Evolutionary conservation across 2,329 filamentous ascomycete species (phyloP), one percentile per base, ranked within the genome.

Genomic region (Neoscytalidium dimidiatum): DNA sequence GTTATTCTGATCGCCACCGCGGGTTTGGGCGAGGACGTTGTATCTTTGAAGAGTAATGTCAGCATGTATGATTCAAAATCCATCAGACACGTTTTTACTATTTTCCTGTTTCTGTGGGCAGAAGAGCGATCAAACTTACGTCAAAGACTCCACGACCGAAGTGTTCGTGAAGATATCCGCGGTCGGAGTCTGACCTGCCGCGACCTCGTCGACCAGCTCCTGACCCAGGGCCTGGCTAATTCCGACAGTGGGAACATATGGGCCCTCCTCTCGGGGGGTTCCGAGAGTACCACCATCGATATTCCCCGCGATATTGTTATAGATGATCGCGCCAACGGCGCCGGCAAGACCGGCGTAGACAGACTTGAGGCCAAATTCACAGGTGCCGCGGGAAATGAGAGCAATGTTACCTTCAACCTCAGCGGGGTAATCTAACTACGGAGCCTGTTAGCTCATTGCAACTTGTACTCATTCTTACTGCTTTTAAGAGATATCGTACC

Each of bases 211-310:
- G 14, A 88, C 72, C 41, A 89, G 77, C 2, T 84, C 81, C 66
- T 81, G 74, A 7, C 88, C 90, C 29, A 88, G 85, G 9, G 81
- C 78, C n/a, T 84, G 82, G 1, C 85, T 84, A 23, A 92, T 78
- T 2, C 89, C 89, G 66, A 92, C 90, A 1, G 88, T 90, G 0
- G 90, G 87, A 11, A 90, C 81, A 70, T 91, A 85, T 38, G 79
- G 72, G 5, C 79, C 79, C 8, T 77, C 71, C 0, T 79, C 83
- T 8, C 58, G 43, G 3, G 58, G 58, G 7, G 58, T 51, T 9
- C 88, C 90, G 5, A 93, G 81, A 1, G 90, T 92, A 46, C 90
- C 91, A 46, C 90, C 91, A 56, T 85, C 82, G 0, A 92, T 77
- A 3, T 79, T 74, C 1, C 86, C 89, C 2, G 82, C 78, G 1